These are phyloP conservation scores for Vanderwaltozyma yarrowii DNA, from an alignment of 805 yeast species.

Conservation along the genomic window DNA sequence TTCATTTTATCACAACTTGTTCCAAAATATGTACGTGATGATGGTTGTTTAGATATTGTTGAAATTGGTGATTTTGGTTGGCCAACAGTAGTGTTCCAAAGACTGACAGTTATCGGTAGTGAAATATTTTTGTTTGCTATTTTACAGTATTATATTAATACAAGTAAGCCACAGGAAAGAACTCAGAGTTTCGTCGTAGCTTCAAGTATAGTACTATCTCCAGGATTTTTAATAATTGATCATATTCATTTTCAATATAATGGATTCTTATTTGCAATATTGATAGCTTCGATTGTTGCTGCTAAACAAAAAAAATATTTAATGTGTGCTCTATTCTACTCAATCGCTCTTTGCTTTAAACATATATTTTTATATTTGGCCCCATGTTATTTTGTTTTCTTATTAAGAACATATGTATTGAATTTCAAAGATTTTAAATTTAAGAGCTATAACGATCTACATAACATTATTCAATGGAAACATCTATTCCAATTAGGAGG, in stretches of 20 bases:
- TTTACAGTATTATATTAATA: conserved; percentile 59
- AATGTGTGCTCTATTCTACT: conserved; percentile 57
- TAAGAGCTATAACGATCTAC: conserved; percentile 26
- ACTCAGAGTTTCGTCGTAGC: conserved; percentile 60
- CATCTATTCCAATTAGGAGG: conserved; percentile 52
- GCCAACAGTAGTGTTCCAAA: conserved; percentile 76
- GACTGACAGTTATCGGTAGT: conserved; percentile 66
- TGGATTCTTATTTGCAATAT: conserved; percentile 81
- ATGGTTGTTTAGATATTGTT: conserved; percentile 70
- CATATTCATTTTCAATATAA: conserved; percentile 97
- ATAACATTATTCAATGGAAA: conserved; percentile 39
- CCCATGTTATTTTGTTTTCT: conserved; percentile 80
- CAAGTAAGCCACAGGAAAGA: conserved; percentile 31
- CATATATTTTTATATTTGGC: conserved; percentile 90
- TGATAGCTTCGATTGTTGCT: conserved; percentile 61
- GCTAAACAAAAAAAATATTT: conserved; percentile 52
- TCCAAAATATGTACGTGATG: conserved; percentile 49
- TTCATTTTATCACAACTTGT: conserved; percentile 66
- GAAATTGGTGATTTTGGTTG: conserved; percentile 57
- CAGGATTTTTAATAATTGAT: conserved; percentile 84
- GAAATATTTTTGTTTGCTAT: conserved; percentile 64
- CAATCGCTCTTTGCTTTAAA: conserved; percentile 79
- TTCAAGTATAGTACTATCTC: conserved; percentile 72
- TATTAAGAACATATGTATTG: conserved; percentile 63
- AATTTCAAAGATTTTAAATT: conserved; percentile 30